Percentiles rank a stretch among this genome's conserved stretches.
Conservation (phyloP, 352 stramenopile genomes). For the Pelagophyceae sp. region DNA sequence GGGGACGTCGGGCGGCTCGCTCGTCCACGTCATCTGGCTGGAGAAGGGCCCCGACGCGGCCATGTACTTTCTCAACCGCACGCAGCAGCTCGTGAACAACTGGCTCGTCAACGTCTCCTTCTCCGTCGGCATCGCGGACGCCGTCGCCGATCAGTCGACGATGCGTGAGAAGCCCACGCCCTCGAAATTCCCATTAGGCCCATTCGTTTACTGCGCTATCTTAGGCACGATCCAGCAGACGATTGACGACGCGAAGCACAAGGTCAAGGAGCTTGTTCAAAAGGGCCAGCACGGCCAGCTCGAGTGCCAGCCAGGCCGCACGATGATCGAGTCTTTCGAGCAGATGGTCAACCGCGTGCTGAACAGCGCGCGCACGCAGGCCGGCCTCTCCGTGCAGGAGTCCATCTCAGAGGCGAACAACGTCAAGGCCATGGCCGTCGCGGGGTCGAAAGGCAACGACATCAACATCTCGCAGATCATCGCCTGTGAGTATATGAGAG, state of each 20-base stretch:
- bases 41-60: conserved; percentile 62
- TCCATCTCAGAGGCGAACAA: conserved; percentile 89
- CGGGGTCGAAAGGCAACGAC: conserved; percentile 97
- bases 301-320: conserved; percentile 92
- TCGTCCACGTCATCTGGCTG: conserved; percentile 94
- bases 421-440: conserved; percentile 97
- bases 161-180: too few relatives aligned
- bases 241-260: conserved; percentile 92
- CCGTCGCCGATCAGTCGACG: conserved; percentile 92
- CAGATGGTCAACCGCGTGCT: conserved; percentile 92
- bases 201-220: too few relatives aligned
- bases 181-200: too few relatives aligned
- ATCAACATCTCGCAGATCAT: conserved; percentile 99
- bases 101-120: conserved; percentile 96
- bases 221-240: conserved; percentile 97
- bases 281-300: conserved; percentile 93
- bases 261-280: conserved; percentile 83
- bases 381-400: conserved; percentile 68
- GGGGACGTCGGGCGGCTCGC: conserved; percentile 85
- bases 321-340: conserved; percentile 98
- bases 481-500: too few relatives aligned
- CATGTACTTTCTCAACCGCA: conserved; percentile 68
- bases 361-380: conserved; percentile 68
- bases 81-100: conserved; percentile 97
- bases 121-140: conserved; percentile 95